Conservation (phyloP, 2,329 filamentous ascomycete genomes). For the Hymenoscyphus fraxineus region DNA sequence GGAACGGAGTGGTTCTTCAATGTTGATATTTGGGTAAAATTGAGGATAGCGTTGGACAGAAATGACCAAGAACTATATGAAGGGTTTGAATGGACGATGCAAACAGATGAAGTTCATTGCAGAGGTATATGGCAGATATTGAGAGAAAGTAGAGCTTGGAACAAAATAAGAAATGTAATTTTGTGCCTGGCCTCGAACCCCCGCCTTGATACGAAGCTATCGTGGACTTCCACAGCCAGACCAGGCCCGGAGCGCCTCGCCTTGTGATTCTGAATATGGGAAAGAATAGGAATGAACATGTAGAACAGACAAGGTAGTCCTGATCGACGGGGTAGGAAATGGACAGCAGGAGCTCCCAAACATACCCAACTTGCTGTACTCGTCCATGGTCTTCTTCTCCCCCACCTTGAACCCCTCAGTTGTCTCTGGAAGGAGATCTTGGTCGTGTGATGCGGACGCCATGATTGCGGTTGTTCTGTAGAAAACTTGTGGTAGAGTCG, state of each 20-base stretch:
- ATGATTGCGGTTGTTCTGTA: constrained; percentile 19
- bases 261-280: neutral
- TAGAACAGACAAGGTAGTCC: neutral
- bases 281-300: neutral
- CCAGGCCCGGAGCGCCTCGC: neutral
- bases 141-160: neutral
- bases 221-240: neutral
- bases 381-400: constrained; percentile 95
- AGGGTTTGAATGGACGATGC: neutral
- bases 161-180: neutral
- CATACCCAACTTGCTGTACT: constrained; percentile 91
- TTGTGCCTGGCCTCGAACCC: neutral
- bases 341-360: constrained; percentile 6
- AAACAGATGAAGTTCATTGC: neutral
- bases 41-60: neutral
- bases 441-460: constrained; percentile 54
- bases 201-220: neutral
- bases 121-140: neutral
- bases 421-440: constrained; percentile 81
- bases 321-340: neutral
- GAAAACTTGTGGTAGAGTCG: neutral
- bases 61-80: neutral
- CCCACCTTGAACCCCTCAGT: constrained; percentile 97
- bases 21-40: neutral
- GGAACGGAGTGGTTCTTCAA: neutral